Evolutionary conservation across 176 grass and related monocot species (phyloP), one percentile per base, ranked within the genome.

Genomic region (Secale cereale): DNA sequence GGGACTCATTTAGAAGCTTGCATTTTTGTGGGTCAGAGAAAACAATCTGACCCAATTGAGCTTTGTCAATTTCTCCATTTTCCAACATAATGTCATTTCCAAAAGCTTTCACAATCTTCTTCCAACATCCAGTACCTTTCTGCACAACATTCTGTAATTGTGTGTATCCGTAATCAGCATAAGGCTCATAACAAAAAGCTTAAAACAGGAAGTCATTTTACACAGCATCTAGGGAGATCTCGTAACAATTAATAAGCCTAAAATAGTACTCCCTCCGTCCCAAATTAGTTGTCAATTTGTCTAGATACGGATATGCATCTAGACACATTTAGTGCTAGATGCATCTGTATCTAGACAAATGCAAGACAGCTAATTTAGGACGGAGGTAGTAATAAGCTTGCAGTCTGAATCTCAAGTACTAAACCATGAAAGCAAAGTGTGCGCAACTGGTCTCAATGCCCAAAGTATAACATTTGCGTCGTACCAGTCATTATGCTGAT

Each of bases 81-180:
- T 94, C 91, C 46, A 93, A 73, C 27, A 98, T 81, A 86, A 98
- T 89, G 28, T 87, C 92, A 80, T 93, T 66, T 11, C 95, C 95
- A 83, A 98, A 98, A 76, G 83, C 85, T 87, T 91, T 90, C 6
- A 90, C 89, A 69, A 98, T 86, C 80, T 98, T 98, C 87, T 93
- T 98, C 95, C 91, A 98, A 83, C 92, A 89, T 50, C 87, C 67
- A 17, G 91, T 93, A 17, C 92, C 95, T 87, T 95, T 94, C 79
- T 28, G 82, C 70, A 95, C 92, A 16, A 98, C 92, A 86, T 91
- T 86, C 95, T 98, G 59, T 37, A 91, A 71, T 85, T 61, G 27
- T 10, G 89, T 61, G 3, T 31, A n/a, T 80, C 19, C 31, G 29
- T 37, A 83, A 52, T 83, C 46, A 90, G 75, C 33, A 67, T 0